phyloP scores from a whole-genome alignment of 208 protist species.

The Crithidia brevicula region DNA sequence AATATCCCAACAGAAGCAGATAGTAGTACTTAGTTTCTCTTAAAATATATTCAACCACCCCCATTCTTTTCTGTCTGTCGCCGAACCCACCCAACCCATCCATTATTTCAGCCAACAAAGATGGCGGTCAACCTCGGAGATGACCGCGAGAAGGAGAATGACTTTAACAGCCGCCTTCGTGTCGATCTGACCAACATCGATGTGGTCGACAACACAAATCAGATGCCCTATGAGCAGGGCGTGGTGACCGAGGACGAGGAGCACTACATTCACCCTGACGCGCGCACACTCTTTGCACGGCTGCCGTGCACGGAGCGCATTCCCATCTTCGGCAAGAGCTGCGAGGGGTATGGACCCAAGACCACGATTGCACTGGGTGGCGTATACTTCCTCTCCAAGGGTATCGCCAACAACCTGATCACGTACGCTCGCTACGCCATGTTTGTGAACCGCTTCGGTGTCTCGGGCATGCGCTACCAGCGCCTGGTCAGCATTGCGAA shows the following conservation, averaged over 20 bases:
- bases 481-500: conserved; percentile 44
- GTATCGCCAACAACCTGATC: conserved; percentile 54
- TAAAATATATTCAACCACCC: not conserved
- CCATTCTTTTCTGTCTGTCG: not conserved
- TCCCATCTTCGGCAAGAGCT: conserved; percentile 46
- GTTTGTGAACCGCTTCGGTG: conserved; percentile 52
- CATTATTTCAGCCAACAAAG: conserved; percentile 6
- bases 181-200: conserved; percentile 31
- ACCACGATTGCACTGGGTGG: conserved; percentile 44
- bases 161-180: conserved; percentile 28
- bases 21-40: not conserved
- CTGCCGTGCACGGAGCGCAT: conserved; percentile 35
- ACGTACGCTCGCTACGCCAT: conserved; percentile 46
- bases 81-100: not conserved
- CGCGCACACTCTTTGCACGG: conserved; percentile 32
- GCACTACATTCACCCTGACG: conserved; percentile 38
- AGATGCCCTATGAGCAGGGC: not conserved
- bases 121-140: conserved; percentile 24
- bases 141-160: conserved; percentile 30
- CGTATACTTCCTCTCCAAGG: conserved; percentile 58
- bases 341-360: conserved; percentile 51
- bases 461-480: conserved; percentile 52
- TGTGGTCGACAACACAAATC: conserved; percentile 16
- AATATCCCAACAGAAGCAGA: no score
- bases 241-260: conserved; percentile 4